These are phyloP conservation scores for Rauvolfia tetraphylla DNA, from an alignment of 257 asterid species.

Conservation along the genomic window DNA sequence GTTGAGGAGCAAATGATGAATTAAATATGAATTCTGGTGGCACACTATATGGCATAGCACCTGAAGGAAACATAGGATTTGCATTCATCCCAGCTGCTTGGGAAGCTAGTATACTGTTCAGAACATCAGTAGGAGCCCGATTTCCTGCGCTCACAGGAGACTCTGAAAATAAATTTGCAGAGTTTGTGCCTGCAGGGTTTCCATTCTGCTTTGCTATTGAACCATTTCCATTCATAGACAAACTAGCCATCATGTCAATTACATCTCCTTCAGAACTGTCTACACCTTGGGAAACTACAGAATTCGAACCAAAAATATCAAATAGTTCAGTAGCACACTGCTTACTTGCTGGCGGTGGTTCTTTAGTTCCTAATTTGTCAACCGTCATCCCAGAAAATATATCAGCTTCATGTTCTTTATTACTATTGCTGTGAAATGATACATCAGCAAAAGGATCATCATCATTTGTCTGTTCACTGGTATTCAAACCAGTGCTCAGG, in stretches of 20 bases:
- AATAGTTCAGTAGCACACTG: conserved; percentile 51
- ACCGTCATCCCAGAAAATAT: conserved; percentile 59
- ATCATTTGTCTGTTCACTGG: conserved; percentile 41
- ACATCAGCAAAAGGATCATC: conserved; percentile 98
- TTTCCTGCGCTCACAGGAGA: conserved; percentile 32
- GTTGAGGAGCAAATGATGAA: conserved; percentile 58
- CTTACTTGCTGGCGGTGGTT: conserved; percentile 29
- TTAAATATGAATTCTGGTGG: conserved; percentile 67
- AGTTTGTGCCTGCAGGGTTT: conserved; percentile 24
- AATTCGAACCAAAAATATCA: conserved; percentile 54
- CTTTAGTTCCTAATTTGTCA: conserved; percentile 42
- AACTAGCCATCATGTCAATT: conserved; percentile 51
- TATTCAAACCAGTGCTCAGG: conserved; percentile 32
- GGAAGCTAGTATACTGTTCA: conserved; percentile 46
- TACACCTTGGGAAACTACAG: conserved; percentile 40
- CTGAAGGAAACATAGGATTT: conserved; percentile 54
- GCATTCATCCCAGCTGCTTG: conserved; percentile 53
- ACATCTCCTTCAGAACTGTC: conserved; percentile 38
- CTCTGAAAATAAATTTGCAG: conserved; percentile 30
- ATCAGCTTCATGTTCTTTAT: conserved; percentile 49
- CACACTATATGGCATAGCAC: conserved; percentile 56
- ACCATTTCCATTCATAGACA: conserved; percentile 50
- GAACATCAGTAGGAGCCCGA: conserved; percentile 37
- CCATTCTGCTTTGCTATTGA: conserved; percentile 42
- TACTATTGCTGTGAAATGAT: conserved; percentile 57